Conservation (phyloP, 148 eudicot genomes). For the Pouteria glomerata region DNA sequence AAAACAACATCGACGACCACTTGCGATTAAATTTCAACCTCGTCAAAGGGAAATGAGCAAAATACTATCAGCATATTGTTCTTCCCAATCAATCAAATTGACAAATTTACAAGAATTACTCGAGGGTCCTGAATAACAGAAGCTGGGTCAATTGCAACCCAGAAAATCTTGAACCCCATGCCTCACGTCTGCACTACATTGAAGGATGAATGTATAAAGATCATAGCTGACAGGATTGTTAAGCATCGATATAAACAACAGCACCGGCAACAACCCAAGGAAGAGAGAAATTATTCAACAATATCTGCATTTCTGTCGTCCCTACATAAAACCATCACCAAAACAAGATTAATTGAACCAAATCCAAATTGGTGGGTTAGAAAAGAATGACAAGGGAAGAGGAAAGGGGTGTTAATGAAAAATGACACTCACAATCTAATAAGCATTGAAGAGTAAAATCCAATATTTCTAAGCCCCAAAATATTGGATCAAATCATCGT, state of each 20-base stretch:
- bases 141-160: background rate
- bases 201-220: background rate
- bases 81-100: background rate
- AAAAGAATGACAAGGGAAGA: no score
- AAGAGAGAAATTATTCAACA: background rate
- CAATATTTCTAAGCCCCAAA: slow-evolving; percentile 60
- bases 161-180: background rate
- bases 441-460: no score
- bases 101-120: background rate
- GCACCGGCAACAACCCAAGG: background rate
- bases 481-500: slow-evolving; percentile 49
- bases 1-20: no score
- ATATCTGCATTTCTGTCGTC: background rate
- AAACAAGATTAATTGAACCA: background rate
- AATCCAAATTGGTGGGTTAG: background rate
- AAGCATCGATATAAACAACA: slow-evolving; percentile 3
- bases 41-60: background rate
- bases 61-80: background rate
- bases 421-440: slow-evolving; percentile 18
- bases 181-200: background rate
- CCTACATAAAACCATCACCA: background rate
- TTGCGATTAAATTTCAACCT: background rate
- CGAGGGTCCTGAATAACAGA: background rate
- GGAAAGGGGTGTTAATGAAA: background rate
- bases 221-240: slow-evolving; percentile 11